Evolutionary conservation across 1,284 basidiomycete species (phyloP).

Genomic region (Inonotus obliquus): DNA sequence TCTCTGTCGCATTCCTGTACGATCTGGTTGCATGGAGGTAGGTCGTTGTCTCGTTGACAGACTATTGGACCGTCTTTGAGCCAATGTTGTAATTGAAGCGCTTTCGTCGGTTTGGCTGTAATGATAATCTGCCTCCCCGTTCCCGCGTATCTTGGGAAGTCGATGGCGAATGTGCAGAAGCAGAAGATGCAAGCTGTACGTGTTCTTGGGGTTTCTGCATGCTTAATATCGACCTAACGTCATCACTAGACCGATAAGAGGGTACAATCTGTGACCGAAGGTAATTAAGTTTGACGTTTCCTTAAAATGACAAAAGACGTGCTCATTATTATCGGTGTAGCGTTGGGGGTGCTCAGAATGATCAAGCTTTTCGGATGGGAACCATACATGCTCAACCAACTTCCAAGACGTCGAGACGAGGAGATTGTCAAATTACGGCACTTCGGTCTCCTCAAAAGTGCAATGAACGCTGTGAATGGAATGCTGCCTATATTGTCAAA

Average conservation of each 20-base stretch:
- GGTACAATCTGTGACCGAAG: constrained; percentile 36
- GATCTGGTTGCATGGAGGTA: constrained; percentile 25
- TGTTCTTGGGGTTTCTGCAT: neutral
- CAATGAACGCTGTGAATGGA: constrained; percentile 5
- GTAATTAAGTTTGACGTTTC: too few relatives aligned
- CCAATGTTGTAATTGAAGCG: constrained; percentile 18
- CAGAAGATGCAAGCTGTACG: constrained; percentile 22
- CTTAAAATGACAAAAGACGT: too few relatives aligned
- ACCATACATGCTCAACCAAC: constrained; percentile 36
- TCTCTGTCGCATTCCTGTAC: constrained; percentile 30
- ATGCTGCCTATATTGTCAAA: constrained; percentile 10
- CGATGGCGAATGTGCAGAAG: constrained; percentile 21
- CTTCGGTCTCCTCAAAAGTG: neutral
- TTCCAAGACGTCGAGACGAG: constrained; percentile 34
- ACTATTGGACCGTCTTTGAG: too few relatives aligned
- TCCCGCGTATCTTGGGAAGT: constrained; percentile 25
- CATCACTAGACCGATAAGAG: constrained; percentile 32
- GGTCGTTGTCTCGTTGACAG: constrained; percentile 1
- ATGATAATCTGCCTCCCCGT: constrained; percentile 34
- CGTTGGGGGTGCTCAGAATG: constrained; percentile 34
- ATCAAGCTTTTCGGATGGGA: constrained; percentile 65
- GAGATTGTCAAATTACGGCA: constrained; percentile 2
- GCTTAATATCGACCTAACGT: neutral
- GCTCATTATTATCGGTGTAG: constrained; percentile 15
- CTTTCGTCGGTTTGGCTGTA: constrained; percentile 33